Evolutionary conservation across 768 basidiomycete species (phyloP), one percentile per base, ranked within the genome.

Genomic region (Collybiopsis luxurians): DNA sequence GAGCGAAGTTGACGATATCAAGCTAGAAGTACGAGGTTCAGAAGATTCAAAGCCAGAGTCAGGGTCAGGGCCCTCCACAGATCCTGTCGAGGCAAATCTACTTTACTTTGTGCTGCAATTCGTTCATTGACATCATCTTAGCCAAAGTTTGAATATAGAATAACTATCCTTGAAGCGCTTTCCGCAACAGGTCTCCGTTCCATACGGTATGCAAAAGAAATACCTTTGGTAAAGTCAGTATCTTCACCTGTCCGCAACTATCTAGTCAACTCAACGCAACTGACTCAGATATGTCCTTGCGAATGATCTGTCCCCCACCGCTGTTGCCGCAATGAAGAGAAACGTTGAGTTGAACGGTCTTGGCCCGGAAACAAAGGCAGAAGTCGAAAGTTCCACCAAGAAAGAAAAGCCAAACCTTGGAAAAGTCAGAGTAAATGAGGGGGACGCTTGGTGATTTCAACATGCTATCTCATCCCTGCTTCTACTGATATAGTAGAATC

Each of bases 201-300:
- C 1, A 97, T 99, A 53, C 90, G 97, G 34, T 99, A 98, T 69
- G 96, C 95, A 0, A 94, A 97, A 64, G 97, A 99, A 72, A 94
- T 99, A 9, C 94, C 95, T 1, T 80, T 89, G 42, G 82, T 93
- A 56, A 91, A 86, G 96, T 97, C 49, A 68, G 84, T 57, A 46
- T 12, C 19, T 39, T 1, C 27, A 45, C 28, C 17, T 49, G 31
- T 63, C 46, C 21, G 12, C 4, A 24, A 19, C 9, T 5, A 23
- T 3, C 23, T 30, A 13, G 36, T 30, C 12, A 38, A 15, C 3
- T 51, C 11, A n/a, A 59, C 42, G 52, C 57, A 57, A 44, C 51
- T 65, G 24, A 59, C 27, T 21, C 59, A 98, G 96, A 70, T 83
- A 89, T 70, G 85, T 99, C 46, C 87, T 98, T 64, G 96, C 97